Evolutionary conservation across 1,284 basidiomycete species (phyloP).

Genomic region (Pyrrhoderma lamaoense): DNA sequence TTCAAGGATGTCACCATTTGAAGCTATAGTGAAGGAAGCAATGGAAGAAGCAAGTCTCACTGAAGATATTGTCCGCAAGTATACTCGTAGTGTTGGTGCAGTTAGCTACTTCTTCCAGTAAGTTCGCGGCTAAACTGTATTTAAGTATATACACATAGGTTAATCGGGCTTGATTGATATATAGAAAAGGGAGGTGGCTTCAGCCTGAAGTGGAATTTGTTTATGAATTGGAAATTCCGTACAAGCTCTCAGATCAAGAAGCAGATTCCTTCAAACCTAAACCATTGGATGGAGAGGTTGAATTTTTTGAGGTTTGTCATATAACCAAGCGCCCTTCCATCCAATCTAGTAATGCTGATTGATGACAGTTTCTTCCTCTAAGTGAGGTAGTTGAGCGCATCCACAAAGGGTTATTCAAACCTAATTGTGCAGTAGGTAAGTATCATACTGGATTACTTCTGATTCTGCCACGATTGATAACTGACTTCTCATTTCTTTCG

Average conservation of each 20-base stretch:
- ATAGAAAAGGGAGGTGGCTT: constrained; percentile 62
- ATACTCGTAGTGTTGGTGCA: constrained; percentile 53
- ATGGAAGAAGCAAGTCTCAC: constrained; percentile 85
- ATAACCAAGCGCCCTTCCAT: not conserved
- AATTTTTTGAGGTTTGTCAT: constrained; percentile 68
- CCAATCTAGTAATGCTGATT: not conserved
- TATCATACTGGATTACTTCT: constrained; percentile 12
- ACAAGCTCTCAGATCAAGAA: constrained; percentile 30
- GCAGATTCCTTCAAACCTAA: constrained; percentile 49
- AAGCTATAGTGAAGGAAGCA: constrained; percentile 85
- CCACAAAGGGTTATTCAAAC: constrained; percentile 69
- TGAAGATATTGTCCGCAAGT: constrained; percentile 49
- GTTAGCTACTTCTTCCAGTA: constrained; percentile 68
- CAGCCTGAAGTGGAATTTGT: constrained; percentile 82
- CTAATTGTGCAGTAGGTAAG: constrained; percentile 75
- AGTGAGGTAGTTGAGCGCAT: constrained; percentile 49
- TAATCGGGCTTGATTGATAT: constrained; percentile 34
- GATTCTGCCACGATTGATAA: constrained; percentile 5
- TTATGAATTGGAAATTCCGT: constrained; percentile 72
- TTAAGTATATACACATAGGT: constrained; percentile 18
- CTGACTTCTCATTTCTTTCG: not conserved
- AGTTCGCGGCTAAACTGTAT: constrained; percentile 19
- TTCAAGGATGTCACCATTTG: constrained; percentile 66
- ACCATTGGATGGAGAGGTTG: constrained; percentile 89
- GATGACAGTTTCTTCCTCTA: constrained; percentile 49